phyloP scores from a whole-genome alignment of 2,329 filamentous ascomycete genomes.

The Ophiostoma ulmi region DNA sequence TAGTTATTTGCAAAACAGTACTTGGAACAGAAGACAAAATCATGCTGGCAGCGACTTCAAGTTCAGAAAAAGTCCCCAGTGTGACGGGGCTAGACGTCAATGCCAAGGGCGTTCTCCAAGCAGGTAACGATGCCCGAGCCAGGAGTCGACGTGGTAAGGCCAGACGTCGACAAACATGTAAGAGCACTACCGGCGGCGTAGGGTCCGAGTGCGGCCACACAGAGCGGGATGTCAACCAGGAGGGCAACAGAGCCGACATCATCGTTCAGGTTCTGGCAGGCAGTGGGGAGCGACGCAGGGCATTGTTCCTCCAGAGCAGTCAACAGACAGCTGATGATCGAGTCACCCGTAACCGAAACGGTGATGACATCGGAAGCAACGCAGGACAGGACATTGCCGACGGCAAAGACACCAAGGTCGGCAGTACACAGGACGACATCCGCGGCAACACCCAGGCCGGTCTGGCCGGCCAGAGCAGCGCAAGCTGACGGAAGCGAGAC shows the following conservation, averaged over 20 bases:
- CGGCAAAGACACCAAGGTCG: constrained; percentile 30
- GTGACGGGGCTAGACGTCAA: neutral
- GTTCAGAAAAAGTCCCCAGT: neutral
- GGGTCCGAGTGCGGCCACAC: constrained; percentile 22
- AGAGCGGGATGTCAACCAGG: constrained; percentile 18
- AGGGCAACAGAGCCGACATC: neutral
- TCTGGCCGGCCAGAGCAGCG: constrained; percentile 7
- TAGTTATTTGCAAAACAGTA: neutral
- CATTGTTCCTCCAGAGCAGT: constrained; percentile 15
- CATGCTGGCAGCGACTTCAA: neutral
- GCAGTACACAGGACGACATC: constrained; percentile 32
- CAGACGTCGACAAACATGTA: constrained; percentile 22
- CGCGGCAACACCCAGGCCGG: constrained; percentile 26
- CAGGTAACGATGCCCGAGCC: constrained; percentile 24
- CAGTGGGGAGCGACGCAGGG: constrained; percentile 23
- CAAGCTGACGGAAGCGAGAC: constrained; percentile 21
- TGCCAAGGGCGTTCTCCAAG: constrained; percentile 19
- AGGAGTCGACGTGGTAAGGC: neutral
- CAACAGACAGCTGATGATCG: constrained; percentile 21
- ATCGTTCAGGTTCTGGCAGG: constrained; percentile 19
- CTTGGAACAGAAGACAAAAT: neutral
- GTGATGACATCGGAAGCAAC: constrained; percentile 14
- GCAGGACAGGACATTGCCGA: constrained; percentile 24
- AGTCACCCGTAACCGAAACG: constrained; percentile 9
- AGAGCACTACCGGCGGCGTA: constrained; percentile 20